A percentile compares a stretch with the other conserved stretches of the same genome.
phyloP scores from a whole-genome alignment of 2,329 filamentous ascomycete genomes.

The Colletotrichum sp. region DNA sequence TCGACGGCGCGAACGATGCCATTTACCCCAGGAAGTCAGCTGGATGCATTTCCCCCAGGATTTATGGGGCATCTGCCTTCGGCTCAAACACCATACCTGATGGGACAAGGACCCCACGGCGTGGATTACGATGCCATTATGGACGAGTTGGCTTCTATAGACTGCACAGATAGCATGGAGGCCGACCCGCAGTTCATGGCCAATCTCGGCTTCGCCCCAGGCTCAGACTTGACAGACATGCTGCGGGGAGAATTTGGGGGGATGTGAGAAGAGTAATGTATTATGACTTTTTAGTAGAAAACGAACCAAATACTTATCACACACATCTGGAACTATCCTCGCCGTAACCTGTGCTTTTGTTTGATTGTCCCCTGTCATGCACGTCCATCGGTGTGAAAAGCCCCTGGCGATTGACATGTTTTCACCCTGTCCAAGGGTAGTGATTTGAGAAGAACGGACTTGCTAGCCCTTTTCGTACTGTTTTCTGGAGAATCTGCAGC shows the following conservation, averaged over 20 bases:
- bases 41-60: conserved; percentile 12
- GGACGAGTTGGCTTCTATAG: conserved; percentile 57
- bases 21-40: conserved; percentile 20
- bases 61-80: conserved; percentile 17
- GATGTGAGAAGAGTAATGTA: conserved; percentile 15
- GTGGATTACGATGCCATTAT: conserved; percentile 58
- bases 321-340: not conserved
- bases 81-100: conserved; percentile 27
- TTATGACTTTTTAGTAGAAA: conserved; percentile 2
- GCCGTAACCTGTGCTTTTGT: not conserved
- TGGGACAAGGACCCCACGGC: conserved; percentile 20
- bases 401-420: not conserved
- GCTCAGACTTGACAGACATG: conserved; percentile 63
- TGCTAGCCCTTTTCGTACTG: not conserved
- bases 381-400: not conserved
- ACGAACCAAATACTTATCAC: not conserved
- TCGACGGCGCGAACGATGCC: conserved; percentile 20
- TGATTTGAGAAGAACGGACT: not conserved
- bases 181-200: conserved; percentile 69
- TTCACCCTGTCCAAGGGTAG: not conserved
- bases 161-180: conserved; percentile 53
- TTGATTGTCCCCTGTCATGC: not conserved
- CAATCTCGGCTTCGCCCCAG: conserved; percentile 69
- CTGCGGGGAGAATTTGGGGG: conserved; percentile 40
- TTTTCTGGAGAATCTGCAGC: not conserved